Evolutionary conservation across 108 stramenopile species (phyloP).

Genomic region (Skeletonema tropicum): DNA sequence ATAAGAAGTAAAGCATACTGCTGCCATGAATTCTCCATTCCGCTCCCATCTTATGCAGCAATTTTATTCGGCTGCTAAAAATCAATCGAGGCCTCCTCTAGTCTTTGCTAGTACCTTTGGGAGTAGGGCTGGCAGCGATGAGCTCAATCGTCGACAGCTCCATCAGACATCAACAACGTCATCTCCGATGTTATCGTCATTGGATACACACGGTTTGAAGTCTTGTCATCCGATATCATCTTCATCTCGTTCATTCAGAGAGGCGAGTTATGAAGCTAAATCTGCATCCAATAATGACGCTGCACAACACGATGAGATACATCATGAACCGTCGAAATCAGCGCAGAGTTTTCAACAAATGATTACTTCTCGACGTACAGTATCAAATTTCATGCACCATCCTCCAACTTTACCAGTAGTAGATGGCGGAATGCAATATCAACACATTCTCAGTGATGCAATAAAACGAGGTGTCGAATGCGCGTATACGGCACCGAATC

Average conservation of each 20-base stretch:
- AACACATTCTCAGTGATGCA: constrained; percentile 39
- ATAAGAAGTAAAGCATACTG: too few species aligned
- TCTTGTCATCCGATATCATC: neutral
- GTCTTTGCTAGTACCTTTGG: constrained; percentile 47
- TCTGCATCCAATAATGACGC: constrained; percentile 7
- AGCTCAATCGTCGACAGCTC: neutral
- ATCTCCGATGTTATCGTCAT: neutral
- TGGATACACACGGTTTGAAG: too few species aligned
- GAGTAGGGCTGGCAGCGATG: neutral
- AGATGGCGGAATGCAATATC: neutral
- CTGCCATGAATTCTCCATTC: too few species aligned
- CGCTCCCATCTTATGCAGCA: too few species aligned
- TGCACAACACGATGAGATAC: neutral
- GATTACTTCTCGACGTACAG: constrained; percentile 41
- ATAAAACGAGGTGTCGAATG: constrained; percentile 66
- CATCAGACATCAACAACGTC: constrained; percentile 3
- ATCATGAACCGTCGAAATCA: neutral
- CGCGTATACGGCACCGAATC: constrained; percentile 68
- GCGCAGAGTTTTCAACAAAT: constrained; percentile 32
- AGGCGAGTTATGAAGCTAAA: neutral
- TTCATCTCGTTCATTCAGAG: neutral
- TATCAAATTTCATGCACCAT: constrained; percentile 13
- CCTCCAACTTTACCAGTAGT: constrained; percentile 16
- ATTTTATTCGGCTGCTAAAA: too few species aligned
- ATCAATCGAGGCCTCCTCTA: too few species aligned